Percentiles rank a stretch among this genome's conserved stretches.
Evolutionary conservation across 495 filamentous ascomycete genomes (phyloP).

Genomic region (Hypoxylon trugodes): DNA sequence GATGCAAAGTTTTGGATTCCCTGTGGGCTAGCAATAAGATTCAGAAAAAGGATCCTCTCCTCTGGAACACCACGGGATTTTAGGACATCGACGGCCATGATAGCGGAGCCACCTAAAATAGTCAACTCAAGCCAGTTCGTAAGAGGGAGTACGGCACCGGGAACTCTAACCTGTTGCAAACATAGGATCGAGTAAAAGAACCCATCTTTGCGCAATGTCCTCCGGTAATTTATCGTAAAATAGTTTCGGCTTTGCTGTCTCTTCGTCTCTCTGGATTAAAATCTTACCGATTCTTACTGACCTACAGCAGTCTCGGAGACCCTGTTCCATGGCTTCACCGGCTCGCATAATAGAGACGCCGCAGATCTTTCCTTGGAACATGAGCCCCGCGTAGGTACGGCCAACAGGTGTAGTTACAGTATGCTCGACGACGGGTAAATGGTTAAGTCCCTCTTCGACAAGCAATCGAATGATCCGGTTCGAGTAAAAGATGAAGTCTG

Average conservation of each 20-base stretch:
- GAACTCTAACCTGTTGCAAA: conserved; percentile 84
- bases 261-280: conserved; percentile 95
- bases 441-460: conserved; percentile 97
- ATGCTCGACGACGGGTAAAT: conserved; percentile 89
- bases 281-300: conserved; percentile 98
- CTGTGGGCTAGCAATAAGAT: conserved; percentile 93
- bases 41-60: conserved; percentile 93
- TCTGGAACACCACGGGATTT: conserved; percentile 91
- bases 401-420: conserved; percentile 91
- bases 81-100: conserved; percentile 93
- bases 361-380: conserved; percentile 98
- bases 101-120: conserved; percentile 83
- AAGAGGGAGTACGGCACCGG: conserved; percentile 20
- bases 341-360: conserved; percentile 98
- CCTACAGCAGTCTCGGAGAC: conserved; percentile 92
- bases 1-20: conserved; percentile 89
- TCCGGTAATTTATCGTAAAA: conserved; percentile 97
- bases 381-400: conserved; percentile 85
- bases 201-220: conserved; percentile 92
- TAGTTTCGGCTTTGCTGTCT: conserved; percentile 87
- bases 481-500: conserved; percentile 99
- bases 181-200: conserved; percentile 97
- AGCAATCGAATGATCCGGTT: conserved; percentile 98
- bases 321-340: conserved; percentile 98
- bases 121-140: conserved; percentile 13